Percentiles rank a stretch among this genome's conserved stretches.
phyloP scores from a whole-genome alignment of 2,329 filamentous ascomycete species.

The Dichotomopilus funicola region DNA sequence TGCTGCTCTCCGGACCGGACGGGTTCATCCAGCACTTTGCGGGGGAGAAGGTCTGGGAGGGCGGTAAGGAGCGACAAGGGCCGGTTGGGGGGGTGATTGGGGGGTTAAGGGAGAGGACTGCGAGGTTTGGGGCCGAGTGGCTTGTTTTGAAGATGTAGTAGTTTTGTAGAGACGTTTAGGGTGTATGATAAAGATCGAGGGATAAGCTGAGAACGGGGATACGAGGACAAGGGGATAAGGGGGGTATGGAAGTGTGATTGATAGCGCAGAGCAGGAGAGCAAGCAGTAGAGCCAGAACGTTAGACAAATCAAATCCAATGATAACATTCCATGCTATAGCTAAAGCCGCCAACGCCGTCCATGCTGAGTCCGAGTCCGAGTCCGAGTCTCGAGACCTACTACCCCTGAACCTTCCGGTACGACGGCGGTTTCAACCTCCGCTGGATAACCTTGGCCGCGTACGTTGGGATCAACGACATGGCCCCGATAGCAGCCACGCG shows the following conservation, averaged over 20 bases:
- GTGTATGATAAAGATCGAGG: neutral
- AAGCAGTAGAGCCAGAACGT: too few relatives aligned
- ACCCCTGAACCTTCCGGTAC: constrained; percentile 82
- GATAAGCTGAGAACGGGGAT: neutral
- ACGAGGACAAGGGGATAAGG: neutral
- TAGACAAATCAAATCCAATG: neutral
- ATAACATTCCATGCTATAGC: neutral
- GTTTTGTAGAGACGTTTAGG: neutral
- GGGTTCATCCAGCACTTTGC: constrained; percentile 80
- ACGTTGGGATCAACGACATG: constrained; percentile 79
- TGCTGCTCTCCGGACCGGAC: constrained; percentile 86
- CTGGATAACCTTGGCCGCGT: constrained; percentile 76
- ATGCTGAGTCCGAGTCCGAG: constrained; percentile 11
- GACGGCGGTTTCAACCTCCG: constrained; percentile 84
- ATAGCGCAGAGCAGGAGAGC: too few relatives aligned
- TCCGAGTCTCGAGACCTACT: constrained; percentile 36
- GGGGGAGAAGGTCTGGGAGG: constrained; percentile 70
- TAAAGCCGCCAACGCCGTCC: constrained; percentile 12
- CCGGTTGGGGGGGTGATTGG: constrained; percentile 62
- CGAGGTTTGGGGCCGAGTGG: constrained; percentile 37
- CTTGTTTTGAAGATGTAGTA: constrained; percentile 46
- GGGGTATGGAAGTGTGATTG: too few relatives aligned
- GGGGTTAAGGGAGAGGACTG: constrained; percentile 45
- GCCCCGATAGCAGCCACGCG: constrained; percentile 72
- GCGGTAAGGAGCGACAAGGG: constrained; percentile 69